Evolutionary conservation across 192 early-diverging fungal genomes (phyloP).

Genomic region (Linnemannia zychae): DNA sequence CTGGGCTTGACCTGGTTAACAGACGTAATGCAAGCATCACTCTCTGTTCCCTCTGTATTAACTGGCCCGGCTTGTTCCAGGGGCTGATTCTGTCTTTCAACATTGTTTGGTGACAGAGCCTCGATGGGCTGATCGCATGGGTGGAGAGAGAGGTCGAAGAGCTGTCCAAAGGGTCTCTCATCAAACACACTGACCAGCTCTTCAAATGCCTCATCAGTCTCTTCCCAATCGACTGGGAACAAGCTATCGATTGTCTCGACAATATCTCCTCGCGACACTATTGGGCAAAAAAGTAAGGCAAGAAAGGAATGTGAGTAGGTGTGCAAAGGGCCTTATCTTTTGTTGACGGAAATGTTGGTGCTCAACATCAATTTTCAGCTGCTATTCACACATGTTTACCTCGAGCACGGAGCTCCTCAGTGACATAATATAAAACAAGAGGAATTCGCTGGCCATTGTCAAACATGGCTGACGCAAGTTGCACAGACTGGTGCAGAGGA

Average conservation of each 20-base stretch:
- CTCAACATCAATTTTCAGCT: neutral
- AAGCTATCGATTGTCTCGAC: neutral
- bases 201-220: slow-evolving; percentile 10
- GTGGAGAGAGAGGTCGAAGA: neutral
- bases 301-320: neutral
- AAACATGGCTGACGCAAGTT: slow-evolving; percentile 30
- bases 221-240: slow-evolving; percentile 17
- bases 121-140: neutral
- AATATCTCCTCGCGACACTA: slow-evolving; percentile 2
- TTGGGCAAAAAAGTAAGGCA: neutral
- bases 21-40: neutral
- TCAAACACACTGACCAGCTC: slow-evolving; percentile 12
- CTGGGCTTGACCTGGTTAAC: neutral
- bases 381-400: slow-evolving; percentile 12
- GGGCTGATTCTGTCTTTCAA: neutral
- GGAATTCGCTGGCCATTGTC: slow-evolving; percentile 18
- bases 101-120: neutral
- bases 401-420: slow-evolving; percentile 27
- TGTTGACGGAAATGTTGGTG: neutral
- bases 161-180: slow-evolving; percentile 25
- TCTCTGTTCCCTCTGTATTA: neutral
- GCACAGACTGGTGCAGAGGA: slow-evolving; percentile 9
- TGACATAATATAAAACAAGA: slow-evolving; percentile 26
- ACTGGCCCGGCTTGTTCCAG: neutral
- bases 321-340: neutral